Evolutionary conservation across 2,329 filamentous ascomycete species (phyloP), one percentile per base, ranked within the genome.

Genomic region (Penicillium sp.): DNA sequence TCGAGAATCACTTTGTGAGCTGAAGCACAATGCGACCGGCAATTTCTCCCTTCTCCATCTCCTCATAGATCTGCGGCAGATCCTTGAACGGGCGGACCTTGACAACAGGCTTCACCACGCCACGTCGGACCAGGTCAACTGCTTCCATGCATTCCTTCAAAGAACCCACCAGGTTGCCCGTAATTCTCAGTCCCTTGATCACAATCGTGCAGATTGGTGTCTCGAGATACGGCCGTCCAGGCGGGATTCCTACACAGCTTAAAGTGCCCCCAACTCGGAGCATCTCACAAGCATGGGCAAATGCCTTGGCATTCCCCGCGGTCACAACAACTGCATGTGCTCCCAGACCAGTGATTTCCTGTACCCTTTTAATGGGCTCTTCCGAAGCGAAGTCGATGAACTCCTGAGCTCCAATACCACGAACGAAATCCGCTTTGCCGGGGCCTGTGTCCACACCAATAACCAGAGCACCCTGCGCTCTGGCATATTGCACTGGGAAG

Each of bases 81-180:
- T 80, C 77, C 53, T 59, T 70, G 55, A 80, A 80, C 4, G 70
- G 65, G n/a, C 77, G 68, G 14, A 80, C 68, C 47, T 72, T 67
- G 26, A 79, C 68, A 44, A 72, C 72, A 26, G 77, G 77, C 49
- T 73, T 79, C 7, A 80, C 75, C 24, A 76, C 60, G 0, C 77
- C 77, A 3, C 66, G 68, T 37, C 73, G 65, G 1, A 79, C 77
- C 55, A 78, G 59, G 33, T 79, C 75, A 21, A 80, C 76, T 0
- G 77, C 78, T 56, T 79, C 78, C 63, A 79, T 69, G 44, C 77
- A 79, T 58, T 80, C 79, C 57, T 75, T 76, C 59, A 80, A 59
- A 5, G 73, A 78, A 0, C 77, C 77, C 5, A 79, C 73, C 37
- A 80, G 63, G 49, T 79, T 80, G 1, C 77, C 77, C 3, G 71